Percentiles rank a stretch among this genome's conserved stretches.
Conservation (phyloP, 805 yeast genomes). For the Danielia reshetovae region DNA sequence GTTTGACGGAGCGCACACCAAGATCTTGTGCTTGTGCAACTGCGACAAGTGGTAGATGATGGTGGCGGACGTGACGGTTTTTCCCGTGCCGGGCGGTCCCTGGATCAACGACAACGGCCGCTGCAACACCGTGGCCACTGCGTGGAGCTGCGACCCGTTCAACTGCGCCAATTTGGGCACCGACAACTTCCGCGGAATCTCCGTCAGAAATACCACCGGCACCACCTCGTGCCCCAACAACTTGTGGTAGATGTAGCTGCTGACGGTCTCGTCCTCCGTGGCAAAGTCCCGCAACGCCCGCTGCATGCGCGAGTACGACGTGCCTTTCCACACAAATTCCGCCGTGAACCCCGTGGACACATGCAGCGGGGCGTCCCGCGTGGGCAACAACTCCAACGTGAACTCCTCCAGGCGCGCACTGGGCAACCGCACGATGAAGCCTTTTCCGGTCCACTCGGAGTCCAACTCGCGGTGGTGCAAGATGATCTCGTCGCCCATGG, state of each 20-base stretch:
- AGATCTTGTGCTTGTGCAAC: conserved; percentile 56
- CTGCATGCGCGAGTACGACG: conserved; percentile 81
- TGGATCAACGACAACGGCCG: conserved; percentile 37
- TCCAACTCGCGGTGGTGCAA: conserved; percentile 49
- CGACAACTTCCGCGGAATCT: conserved; percentile 59
- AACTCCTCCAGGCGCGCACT: conserved; percentile 61
- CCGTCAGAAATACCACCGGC: conserved; percentile 55
- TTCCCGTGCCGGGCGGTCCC: conserved; percentile 94
- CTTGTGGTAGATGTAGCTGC: conserved; percentile 71
- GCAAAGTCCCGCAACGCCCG: conserved; percentile 72
- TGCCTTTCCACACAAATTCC: conserved; percentile 87
- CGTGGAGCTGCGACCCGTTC: conserved; percentile 75
- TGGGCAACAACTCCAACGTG: conserved; percentile 60
- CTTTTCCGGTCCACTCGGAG: conserved; percentile 64
- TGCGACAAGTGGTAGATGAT: conserved; percentile 73
- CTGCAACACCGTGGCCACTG: conserved; percentile 43
- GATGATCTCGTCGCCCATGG: conserved; percentile 81
- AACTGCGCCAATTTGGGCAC: conserved; percentile 65
- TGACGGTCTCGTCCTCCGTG: conserved; percentile 59
- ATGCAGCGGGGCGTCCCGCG: conserved; percentile 51
- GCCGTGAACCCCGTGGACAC: conserved; percentile 68
- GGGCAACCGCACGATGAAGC: conserved; percentile 71
- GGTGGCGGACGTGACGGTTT: conserved; percentile 89
- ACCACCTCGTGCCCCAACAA: conserved; percentile 77
- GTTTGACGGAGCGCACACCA: conserved; percentile 94